Conservation (phyloP, 208 protist genomes). For the Trypanosoma mega region DNA sequence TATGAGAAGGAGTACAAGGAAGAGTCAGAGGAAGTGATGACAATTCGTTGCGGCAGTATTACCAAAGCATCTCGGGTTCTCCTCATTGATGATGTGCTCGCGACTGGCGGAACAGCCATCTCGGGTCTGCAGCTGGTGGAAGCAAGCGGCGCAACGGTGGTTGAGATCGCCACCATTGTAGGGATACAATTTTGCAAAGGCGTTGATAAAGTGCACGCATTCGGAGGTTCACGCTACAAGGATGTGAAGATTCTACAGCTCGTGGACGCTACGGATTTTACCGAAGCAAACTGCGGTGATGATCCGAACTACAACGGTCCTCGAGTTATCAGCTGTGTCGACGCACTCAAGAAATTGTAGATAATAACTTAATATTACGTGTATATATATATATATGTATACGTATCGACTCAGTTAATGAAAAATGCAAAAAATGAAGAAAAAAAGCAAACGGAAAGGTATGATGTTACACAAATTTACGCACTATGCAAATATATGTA, state of each 20-base stretch:
- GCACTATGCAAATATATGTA: too few species aligned
- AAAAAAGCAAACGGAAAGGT: too few species aligned
- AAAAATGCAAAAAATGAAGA: too few species aligned
- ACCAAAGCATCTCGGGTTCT: conserved; percentile 70
- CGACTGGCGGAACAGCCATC: conserved; percentile 88
- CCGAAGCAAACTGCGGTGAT: conserved; percentile 83
- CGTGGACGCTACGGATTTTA: conserved; percentile 52
- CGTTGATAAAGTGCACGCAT: conserved; percentile 67
- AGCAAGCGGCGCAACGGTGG: conserved; percentile 57
- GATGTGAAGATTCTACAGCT: conserved; percentile 68
- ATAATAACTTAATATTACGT: neutral
- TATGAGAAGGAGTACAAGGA: conserved; percentile 92
- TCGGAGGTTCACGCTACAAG: conserved; percentile 62
- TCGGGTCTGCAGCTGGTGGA: conserved; percentile 89
- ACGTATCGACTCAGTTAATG: too few species aligned
- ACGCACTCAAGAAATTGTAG: conserved; percentile 34
- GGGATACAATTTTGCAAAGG: conserved; percentile 63
- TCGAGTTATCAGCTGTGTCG: conserved; percentile 62
- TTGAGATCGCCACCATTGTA: conserved; percentile 73
- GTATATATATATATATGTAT: conserved; percentile 1
- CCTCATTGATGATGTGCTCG: conserved; percentile 91
- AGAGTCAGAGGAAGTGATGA: conserved; percentile 76
- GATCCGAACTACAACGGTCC: conserved; percentile 49
- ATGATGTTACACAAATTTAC: too few species aligned
- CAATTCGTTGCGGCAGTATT: conserved; percentile 79